These are phyloP conservation scores for Globomyces sp. DNA, from an alignment of 371 early-diverging fungal genomes.

Conservation along the genomic window DNA sequence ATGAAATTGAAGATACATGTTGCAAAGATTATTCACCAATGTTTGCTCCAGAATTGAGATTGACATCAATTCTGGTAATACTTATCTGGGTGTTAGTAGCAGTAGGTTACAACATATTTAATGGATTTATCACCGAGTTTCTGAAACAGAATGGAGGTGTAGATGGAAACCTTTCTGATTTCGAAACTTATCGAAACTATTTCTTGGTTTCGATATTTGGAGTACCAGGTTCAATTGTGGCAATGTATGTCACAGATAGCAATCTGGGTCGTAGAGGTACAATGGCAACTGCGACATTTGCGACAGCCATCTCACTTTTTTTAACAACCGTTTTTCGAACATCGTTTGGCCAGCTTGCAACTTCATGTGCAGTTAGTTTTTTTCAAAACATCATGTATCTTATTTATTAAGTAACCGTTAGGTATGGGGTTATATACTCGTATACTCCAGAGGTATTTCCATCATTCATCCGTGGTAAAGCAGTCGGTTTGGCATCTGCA, in stretches of 20 bases:
- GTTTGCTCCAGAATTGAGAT: slow-evolving; percentile 6
- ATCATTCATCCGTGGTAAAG: slow-evolving; percentile 62
- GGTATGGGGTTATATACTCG: slow-evolving; percentile 61
- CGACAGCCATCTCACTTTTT: slow-evolving; percentile 63
- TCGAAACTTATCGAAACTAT: slow-evolving; percentile 70
- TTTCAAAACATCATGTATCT: slow-evolving; percentile 71
- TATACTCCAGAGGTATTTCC: slow-evolving; percentile 88
- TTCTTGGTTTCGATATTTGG: slow-evolving; percentile 75
- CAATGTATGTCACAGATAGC: slow-evolving; percentile 67
- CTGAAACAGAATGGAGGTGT: slow-evolving; percentile 36
- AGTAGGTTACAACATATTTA: slow-evolving; percentile 81
- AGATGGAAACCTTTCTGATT: slow-evolving; percentile 30
- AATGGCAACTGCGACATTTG: slow-evolving; percentile 74
- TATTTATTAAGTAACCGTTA: not conserved
- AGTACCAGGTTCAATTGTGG: slow-evolving; percentile 77
- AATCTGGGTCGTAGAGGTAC: slow-evolving; percentile 76
- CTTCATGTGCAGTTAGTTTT: slow-evolving; percentile 67
- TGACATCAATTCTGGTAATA: slow-evolving; percentile 71
- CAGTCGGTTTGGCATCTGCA: slow-evolving; percentile 76
- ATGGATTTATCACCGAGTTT: slow-evolving; percentile 76
- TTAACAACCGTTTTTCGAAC: slow-evolving; percentile 60
- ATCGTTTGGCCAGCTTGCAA: slow-evolving; percentile 57
- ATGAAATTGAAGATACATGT: not conserved
- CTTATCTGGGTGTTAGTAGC: slow-evolving; percentile 77
- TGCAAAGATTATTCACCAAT: slow-evolving; percentile 13